Percentiles rank a stretch among this genome's conserved stretches.
Conservation (phyloP, 1,284 basidiomycete species). For the Violaceomyces palustris region DNA sequence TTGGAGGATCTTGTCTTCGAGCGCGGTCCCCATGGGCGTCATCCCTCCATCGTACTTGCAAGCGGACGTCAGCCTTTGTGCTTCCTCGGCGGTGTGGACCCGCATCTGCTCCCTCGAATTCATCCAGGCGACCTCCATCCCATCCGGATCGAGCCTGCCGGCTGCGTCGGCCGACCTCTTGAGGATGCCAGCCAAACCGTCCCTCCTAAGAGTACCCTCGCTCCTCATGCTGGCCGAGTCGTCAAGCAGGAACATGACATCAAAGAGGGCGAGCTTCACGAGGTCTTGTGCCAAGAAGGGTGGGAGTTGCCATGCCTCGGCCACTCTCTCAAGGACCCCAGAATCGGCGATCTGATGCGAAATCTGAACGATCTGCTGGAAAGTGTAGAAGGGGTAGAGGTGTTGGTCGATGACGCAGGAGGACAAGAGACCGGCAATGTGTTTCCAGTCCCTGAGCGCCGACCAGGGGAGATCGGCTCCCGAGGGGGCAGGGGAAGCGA, state of each 20-base stretch:
- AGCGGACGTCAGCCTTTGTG: constrained; percentile 11
- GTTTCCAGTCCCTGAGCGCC: constrained; percentile 21
- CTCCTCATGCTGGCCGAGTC: constrained; percentile 35
- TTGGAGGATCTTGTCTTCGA: constrained; percentile 28
- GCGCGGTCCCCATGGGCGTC: constrained; percentile 33
- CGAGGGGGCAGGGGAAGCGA: background rate
- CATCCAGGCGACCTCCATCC: constrained; percentile 42
- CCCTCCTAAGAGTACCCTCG: constrained; percentile 17
- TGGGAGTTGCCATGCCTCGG: constrained; percentile 42
- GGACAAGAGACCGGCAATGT: constrained; percentile 36
- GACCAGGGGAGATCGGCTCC: constrained; percentile 21
- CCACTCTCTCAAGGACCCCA: constrained; percentile 24
- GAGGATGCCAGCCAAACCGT: constrained; percentile 25
- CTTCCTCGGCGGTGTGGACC: constrained; percentile 30
- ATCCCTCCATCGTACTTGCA: constrained; percentile 29
- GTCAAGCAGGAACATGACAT: constrained; percentile 42
- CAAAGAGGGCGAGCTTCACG: constrained; percentile 42
- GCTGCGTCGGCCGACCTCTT: constrained; percentile 37
- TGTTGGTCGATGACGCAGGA: constrained; percentile 39
- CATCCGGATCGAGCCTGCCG: constrained; percentile 35
- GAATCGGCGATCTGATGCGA: constrained; percentile 29
- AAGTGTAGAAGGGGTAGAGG: constrained; percentile 44
- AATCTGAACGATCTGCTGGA: constrained; percentile 19
- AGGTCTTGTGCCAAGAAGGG: constrained; percentile 40
- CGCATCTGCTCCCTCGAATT: constrained; percentile 13